Conservation (phyloP, 140 eudicot species). For the Flaveria floridana region DNA sequence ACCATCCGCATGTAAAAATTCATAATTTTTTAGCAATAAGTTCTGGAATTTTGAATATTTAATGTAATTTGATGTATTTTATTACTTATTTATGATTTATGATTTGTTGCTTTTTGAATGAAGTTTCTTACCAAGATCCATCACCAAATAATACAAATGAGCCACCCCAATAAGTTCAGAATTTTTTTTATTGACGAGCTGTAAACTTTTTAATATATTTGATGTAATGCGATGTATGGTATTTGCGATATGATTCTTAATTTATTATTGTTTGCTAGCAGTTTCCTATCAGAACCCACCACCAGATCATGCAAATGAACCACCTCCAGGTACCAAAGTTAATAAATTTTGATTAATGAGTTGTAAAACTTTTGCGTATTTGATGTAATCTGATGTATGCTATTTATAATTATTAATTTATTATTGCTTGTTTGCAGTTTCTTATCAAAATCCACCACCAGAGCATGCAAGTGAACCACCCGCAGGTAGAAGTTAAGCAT, state of each 20-base stretch:
- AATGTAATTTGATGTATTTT: not conserved
- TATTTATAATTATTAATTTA: not conserved
- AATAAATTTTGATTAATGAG: not conserved
- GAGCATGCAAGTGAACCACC: constrained; percentile 9
- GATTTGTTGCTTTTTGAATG: not conserved
- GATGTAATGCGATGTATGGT: not conserved
- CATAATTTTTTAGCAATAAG: not conserved
- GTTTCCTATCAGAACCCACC: constrained; percentile 6
- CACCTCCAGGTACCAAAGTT: not conserved
- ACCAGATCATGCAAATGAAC: constrained; percentile 4
- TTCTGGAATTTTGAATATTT: not conserved
- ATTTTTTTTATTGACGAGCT: not conserved
- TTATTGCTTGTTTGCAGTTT: not conserved
- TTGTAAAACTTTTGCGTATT: not conserved
- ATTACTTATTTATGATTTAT: not conserved
- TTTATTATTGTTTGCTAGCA: not conserved
- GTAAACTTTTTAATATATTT: not conserved
- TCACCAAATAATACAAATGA: not conserved
- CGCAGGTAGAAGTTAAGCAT: not conserved
- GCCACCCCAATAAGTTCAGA: too few relatives aligned
- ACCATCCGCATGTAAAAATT: constrained; percentile 1
- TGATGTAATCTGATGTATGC: not conserved
- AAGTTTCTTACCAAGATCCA: not conserved
- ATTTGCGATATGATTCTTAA: not conserved
- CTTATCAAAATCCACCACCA: not conserved